phyloP scores from a whole-genome alignment of 805 yeast species.

The Metschnikowia cerradonensis region DNA sequence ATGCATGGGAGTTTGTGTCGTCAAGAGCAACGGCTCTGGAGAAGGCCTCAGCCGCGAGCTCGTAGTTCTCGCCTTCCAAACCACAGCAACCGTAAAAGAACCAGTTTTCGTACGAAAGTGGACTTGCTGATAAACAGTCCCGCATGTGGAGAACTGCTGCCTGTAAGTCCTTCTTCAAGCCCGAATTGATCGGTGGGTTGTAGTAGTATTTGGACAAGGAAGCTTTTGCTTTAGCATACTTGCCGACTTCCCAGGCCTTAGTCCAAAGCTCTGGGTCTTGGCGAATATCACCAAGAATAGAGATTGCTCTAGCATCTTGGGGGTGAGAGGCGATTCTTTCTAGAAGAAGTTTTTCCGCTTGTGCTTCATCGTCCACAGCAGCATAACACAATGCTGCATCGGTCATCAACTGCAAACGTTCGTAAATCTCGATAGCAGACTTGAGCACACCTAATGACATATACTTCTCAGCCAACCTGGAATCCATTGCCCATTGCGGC shows the following conservation, averaged over 20 bases:
- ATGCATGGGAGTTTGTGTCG: conserved; percentile 73
- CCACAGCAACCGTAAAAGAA: conserved; percentile 90
- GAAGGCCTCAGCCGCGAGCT: conserved; percentile 85
- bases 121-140: conserved; percentile 70
- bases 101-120: conserved; percentile 79
- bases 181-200: conserved; percentile 56
- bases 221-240: conserved; percentile 79
- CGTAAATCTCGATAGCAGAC: conserved; percentile 87
- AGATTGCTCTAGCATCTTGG: conserved; percentile 75
- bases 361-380: conserved; percentile 67
- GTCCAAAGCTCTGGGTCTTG: conserved; percentile 75
- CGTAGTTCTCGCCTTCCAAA: conserved; percentile 64
- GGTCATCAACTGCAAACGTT: conserved; percentile 65
- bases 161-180: conserved; percentile 46
- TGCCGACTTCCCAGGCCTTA: conserved; percentile 82
- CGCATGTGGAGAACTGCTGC: conserved; percentile 62
- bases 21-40: conserved; percentile 85
- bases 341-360: conserved; percentile 59
- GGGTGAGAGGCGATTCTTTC: conserved; percentile 55
- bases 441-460: conserved; percentile 79
- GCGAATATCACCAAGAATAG: conserved; percentile 81
- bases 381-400: conserved; percentile 92
- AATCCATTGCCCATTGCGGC: conserved; percentile 85
- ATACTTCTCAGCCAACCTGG: conserved; percentile 76
- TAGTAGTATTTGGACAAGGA: conserved; percentile 73